Evolutionary conservation across 2,329 filamentous ascomycete genomes (phyloP).

Genomic region (Penicillium occitanis): DNA sequence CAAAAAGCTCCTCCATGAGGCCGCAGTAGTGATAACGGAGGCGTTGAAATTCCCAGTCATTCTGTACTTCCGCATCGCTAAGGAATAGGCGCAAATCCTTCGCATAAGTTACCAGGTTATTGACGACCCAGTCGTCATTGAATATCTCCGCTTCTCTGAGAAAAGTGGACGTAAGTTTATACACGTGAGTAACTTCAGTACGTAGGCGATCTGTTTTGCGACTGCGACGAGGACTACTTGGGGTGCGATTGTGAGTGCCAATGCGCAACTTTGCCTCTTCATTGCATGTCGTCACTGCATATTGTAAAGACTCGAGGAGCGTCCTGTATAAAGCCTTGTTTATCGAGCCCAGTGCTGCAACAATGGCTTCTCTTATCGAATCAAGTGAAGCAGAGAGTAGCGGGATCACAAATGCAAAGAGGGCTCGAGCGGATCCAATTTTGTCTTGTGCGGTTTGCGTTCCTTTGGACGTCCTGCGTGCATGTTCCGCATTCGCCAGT

Average conservation of each 20-base stretch:
- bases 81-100: conserved; percentile 92
- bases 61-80: conserved; percentile 91
- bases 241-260: conserved; percentile 71
- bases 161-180: conserved; percentile 89
- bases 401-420: conserved; percentile 90
- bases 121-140: conserved; percentile 85
- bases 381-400: conserved; percentile 76
- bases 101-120: conserved; percentile 83
- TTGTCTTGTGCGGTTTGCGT: conserved; percentile 67
- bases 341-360: conserved; percentile 88
- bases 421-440: conserved; percentile 79
- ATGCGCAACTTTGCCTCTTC: conserved; percentile 84
- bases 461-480: conserved; percentile 73
- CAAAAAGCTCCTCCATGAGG: conserved; percentile 87
- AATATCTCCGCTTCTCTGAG: conserved; percentile 75
- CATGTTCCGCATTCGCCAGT: conserved; percentile 67
- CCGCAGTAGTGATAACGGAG: conserved; percentile 92
- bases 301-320: conserved; percentile 83
- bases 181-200: conserved; percentile 94
- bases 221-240: conserved; percentile 78
- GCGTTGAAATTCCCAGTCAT: conserved; percentile 91
- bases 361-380: conserved; percentile 84
- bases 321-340: conserved; percentile 92
- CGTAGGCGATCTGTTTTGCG: conserved; percentile 81
- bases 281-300: conserved; percentile 79